Evolutionary conservation across 805 yeast species (phyloP).

Genomic region (Yarrowia sp.): DNA sequence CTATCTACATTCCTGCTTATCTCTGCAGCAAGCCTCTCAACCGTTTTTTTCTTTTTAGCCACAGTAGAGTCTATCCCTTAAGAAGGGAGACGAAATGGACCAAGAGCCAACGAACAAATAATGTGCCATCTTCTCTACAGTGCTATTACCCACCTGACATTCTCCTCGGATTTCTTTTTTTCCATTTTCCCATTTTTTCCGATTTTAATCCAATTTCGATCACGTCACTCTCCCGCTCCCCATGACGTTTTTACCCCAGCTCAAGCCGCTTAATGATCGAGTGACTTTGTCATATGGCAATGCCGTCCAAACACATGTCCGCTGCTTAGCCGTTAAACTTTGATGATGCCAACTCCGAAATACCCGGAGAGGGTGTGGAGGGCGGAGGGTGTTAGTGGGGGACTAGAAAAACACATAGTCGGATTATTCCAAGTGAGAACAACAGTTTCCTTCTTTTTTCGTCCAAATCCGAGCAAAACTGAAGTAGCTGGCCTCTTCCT

Average conservation of each 20-base stretch:
- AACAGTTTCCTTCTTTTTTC: not conserved
- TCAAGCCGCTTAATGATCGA: constrained; percentile 6
- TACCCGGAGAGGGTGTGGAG: not conserved
- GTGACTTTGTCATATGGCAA: not conserved
- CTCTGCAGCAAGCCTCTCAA: not conserved
- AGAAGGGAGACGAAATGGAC: no score
- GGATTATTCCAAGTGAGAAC: not conserved
- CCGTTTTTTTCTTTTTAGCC: no score
- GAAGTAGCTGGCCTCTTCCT: not conserved
- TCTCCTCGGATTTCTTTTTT: not conserved
- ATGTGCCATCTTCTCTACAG: no score
- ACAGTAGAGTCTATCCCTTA: not conserved
- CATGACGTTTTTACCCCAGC: constrained; percentile 16
- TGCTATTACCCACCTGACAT: not conserved
- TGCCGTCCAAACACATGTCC: constrained; percentile 13
- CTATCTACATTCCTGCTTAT: not conserved
- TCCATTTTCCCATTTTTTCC: not conserved
- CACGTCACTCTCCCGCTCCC: not conserved
- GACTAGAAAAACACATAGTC: no score
- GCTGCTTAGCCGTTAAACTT: constrained; percentile 13
- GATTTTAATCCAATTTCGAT: not conserved
- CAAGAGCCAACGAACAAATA: no score
- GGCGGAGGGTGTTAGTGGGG: not conserved
- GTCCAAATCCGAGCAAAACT: not conserved
- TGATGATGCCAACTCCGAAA: not conserved